Evolutionary conservation across 345 rosid genomes (phyloP), one percentile per base, ranked within the genome.

Genomic region (Gossypium sturtianum): DNA sequence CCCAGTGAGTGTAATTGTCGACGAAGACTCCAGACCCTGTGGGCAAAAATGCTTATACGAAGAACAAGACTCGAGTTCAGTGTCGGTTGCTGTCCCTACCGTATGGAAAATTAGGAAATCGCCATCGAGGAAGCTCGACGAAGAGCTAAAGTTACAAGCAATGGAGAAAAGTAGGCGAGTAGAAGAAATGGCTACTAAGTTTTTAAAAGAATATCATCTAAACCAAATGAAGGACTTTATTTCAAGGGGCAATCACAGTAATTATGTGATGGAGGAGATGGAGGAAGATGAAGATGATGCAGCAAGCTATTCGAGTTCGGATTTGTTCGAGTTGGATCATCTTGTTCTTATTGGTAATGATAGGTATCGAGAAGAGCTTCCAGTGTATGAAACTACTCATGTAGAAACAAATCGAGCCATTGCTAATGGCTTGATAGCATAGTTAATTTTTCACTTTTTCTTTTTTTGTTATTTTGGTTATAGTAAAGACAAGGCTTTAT

Each of bases 381-480:
- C 94, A 0, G 94, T 90, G 70, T 90, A 88, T 64, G 94, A 84
- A 82, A 87, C 94, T 17, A 90, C 94, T 38, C 79, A 74, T 76
- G 78, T 84, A 12, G 76, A 74, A 65, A 78, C 79, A 20, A 87
- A 89, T 77, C 87, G 85, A n/a, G 87, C 90, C 84, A 87, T 86
- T 53, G 88, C 89, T 58, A 83, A 69, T 81, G 86, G 87, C 62
- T 69, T 83, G 72, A 74, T 73, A 22, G 63, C 77, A 72, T 83
- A 81, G 53, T n/a, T 61, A 29, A 41, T 11, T 53, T 34, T 22
- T 29, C 68, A 64, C 29, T 58, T 2, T 2, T 43, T 7, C 12
- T 2, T 2, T 8, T 19, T 9, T 9, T 19, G 2, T 49, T 7
- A 19, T 12, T 8, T 52, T n/a, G 17, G 48, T 67, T 67, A 8